These are phyloP conservation scores for Trametes maxima DNA, from an alignment of 768 basidiomycete genomes.

Conservation along the genomic window DNA sequence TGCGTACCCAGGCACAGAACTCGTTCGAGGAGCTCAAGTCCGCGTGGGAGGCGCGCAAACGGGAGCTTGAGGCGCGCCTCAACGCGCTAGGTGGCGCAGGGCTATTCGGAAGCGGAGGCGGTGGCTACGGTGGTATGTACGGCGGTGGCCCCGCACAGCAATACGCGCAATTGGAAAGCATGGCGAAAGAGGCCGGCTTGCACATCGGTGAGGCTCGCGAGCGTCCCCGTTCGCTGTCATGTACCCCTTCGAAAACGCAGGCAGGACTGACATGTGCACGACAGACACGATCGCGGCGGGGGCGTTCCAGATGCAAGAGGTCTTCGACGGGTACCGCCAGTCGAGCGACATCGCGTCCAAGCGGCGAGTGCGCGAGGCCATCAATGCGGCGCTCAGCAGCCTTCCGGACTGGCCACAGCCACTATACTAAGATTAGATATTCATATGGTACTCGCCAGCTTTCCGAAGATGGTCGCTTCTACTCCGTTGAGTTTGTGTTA, in stretches of 20 bases:
- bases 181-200: conserved; percentile 32
- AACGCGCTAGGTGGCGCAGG: conserved; percentile 49
- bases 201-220: conserved; percentile 31
- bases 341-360: conserved; percentile 74
- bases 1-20: conserved; percentile 41
- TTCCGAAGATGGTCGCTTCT: too few relatives aligned
- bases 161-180: conserved; percentile 54
- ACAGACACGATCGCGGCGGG: conserved; percentile 70
- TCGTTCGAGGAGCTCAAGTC: conserved; percentile 65
- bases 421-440: neutral
- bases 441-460: neutral
- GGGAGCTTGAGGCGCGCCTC: conserved; percentile 52
- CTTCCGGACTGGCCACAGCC: conserved; percentile 75
- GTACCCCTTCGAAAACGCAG: neutral
- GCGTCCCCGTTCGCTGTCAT: neutral
- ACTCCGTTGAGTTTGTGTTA: too few relatives aligned
- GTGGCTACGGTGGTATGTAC: conserved; percentile 27
- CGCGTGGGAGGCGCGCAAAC: conserved; percentile 64
- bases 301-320: conserved; percentile 76
- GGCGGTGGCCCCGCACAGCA: conserved; percentile 41
- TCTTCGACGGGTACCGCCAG: conserved; percentile 70
- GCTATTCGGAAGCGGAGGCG: conserved; percentile 35
- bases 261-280: neutral
- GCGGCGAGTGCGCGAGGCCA: conserved; percentile 73
- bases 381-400: conserved; percentile 69